These are phyloP conservation scores for Verticillium isaacii DNA, from an alignment of 2,329 filamentous ascomycete species.

Conservation along the genomic window DNA sequence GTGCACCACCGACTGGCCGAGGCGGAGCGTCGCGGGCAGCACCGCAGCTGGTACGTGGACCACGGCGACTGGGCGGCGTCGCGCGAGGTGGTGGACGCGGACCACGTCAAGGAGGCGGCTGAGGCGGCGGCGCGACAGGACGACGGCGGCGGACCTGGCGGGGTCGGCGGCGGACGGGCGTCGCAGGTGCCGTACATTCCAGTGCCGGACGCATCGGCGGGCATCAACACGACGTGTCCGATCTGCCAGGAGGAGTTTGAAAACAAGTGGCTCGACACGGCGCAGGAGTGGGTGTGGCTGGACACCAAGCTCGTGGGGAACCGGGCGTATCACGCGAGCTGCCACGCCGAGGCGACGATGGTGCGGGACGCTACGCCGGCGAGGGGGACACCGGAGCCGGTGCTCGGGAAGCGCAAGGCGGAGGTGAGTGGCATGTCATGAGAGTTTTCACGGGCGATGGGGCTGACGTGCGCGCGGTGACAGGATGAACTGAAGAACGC, in stretches of 20 bases:
- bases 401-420: constrained; percentile 71
- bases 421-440: constrained; percentile 42
- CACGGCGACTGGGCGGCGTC: constrained; percentile 79
- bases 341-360: constrained; percentile 75
- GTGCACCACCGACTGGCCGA: constrained; percentile 87
- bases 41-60: constrained; percentile 92
- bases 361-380: constrained; percentile 47
- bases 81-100: constrained; percentile 70
- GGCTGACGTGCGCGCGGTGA: constrained; percentile 18
- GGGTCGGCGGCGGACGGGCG: neutral
- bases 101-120: constrained; percentile 33
- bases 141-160: neutral
- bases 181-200: constrained; percentile 65
- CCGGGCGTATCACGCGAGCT: constrained; percentile 85
- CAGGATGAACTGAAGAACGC: constrained; percentile 25
- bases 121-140: constrained; percentile 14
- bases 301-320: constrained; percentile 76
- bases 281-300: constrained; percentile 95
- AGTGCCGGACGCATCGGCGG: constrained; percentile 72
- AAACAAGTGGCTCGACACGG: constrained; percentile 85
- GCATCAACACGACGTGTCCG: constrained; percentile 75
- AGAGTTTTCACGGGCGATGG: neutral
- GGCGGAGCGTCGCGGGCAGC: constrained; percentile 78
- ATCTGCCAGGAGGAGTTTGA: constrained; percentile 96
- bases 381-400: constrained; percentile 56